Conservation (phyloP, 495 filamentous ascomycete genomes). For the Aspergillus diversus region DNA sequence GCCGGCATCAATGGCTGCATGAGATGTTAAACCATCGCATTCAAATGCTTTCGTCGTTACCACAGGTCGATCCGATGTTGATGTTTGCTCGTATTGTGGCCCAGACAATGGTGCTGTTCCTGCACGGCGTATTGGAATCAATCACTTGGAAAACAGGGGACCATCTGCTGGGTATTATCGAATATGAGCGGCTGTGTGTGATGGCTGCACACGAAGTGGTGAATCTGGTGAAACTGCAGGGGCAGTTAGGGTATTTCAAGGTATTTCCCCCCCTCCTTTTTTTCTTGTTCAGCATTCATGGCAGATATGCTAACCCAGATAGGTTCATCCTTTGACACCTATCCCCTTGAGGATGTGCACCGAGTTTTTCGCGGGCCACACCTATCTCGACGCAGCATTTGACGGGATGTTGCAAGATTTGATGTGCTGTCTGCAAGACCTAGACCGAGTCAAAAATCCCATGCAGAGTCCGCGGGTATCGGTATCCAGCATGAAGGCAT, state of each 20-base stretch:
- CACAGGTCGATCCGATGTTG: slow-evolving; percentile 51
- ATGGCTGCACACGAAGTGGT: slow-evolving; percentile 30
- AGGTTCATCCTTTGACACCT: slow-evolving; percentile 31
- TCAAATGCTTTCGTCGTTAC: slow-evolving; percentile 24
- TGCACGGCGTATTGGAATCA: slow-evolving; percentile 30
- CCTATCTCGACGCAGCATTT: slow-evolving; percentile 26
- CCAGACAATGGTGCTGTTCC: slow-evolving; percentile 44
- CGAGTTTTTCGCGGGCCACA: slow-evolving; percentile 28
- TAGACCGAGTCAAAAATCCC: slow-evolving; percentile 30
- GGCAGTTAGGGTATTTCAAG: slow-evolving; percentile 29
- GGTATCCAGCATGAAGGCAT: slow-evolving; percentile 1
- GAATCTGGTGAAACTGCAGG: slow-evolving; percentile 28
- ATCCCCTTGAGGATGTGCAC: slow-evolving; percentile 32
- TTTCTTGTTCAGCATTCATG: neutral
- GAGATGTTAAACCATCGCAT: slow-evolving; percentile 42
- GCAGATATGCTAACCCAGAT: slow-evolving; percentile 1
- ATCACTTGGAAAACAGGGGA: slow-evolving; percentile 30
- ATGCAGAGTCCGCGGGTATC: slow-evolving; percentile 16
- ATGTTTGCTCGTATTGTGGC: slow-evolving; percentile 47
- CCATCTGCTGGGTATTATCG: slow-evolving; percentile 28
- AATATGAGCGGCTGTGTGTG: slow-evolving; percentile 28
- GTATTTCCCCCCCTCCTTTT: slow-evolving; percentile 6
- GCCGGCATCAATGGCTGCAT: slow-evolving; percentile 53
- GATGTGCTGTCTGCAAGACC: slow-evolving; percentile 25
- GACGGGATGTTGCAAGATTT: slow-evolving; percentile 28